Evolutionary conservation across 139 green algal genomes (phyloP).

Genomic region (Coelastrella sp.): DNA sequence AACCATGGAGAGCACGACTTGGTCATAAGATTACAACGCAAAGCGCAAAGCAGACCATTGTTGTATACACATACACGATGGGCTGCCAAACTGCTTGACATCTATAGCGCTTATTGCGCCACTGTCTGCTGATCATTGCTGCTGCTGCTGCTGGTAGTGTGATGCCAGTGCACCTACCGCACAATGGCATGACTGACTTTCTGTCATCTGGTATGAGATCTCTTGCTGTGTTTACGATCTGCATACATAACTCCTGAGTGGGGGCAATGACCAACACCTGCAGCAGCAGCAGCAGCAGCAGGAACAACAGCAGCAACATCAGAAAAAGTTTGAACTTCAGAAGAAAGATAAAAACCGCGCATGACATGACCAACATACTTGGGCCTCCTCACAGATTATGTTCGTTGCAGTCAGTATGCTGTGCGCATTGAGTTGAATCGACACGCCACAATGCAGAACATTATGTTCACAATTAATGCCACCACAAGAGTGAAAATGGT

Average conservation of each 20-base stretch:
- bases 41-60: too few species aligned
- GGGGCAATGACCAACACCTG: constrained; percentile 87
- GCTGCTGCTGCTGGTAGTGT: too few species aligned
- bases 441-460: too few species aligned
- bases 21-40: too few species aligned
- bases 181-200: constrained; percentile 89
- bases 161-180: constrained; percentile 66
- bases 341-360: neutral
- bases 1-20: too few species aligned
- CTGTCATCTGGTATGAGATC: constrained; percentile 71
- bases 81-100: too few species aligned
- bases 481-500: too few species aligned
- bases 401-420: neutral
- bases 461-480: too few species aligned
- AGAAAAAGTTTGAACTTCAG: neutral
- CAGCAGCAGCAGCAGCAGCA: constrained; percentile 27
- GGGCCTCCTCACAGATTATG: neutral
- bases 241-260: constrained; percentile 95
- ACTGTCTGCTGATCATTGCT: too few species aligned
- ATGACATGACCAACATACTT: neutral
- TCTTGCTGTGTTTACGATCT: constrained; percentile 85
- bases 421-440: neutral
- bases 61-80: too few species aligned
- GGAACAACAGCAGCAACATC: neutral
- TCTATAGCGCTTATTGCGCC: too few species aligned